Base-by-base conservation (phyloP, 495 filamentous ascomycete genomes). In the Sordaria brevicollis region DNA sequence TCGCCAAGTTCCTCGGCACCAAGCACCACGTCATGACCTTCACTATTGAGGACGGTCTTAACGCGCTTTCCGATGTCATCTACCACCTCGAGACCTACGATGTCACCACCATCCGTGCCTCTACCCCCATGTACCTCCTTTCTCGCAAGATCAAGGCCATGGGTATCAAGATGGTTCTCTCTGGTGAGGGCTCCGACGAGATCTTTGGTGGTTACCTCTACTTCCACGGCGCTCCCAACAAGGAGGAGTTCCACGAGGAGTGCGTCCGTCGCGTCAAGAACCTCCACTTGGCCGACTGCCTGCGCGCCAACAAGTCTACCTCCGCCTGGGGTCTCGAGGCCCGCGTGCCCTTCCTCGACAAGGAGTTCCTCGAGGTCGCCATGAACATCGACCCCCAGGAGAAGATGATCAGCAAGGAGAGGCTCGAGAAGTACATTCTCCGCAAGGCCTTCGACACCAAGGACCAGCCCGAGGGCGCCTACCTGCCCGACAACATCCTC, bases 161-260 rank as follows among this genome's bases (percentile, higher is more conserved):
- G 87, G 96, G 95, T 71, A 92, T 99, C 69, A 99, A 99, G 88
- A 99, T 99, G 95, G 95, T 99, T 69, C 86, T 99, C 49, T 93
- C 90, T 77, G 95, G 95, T 68, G 95, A 99, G 83, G 95, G 95
- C 70, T 93, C 89, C 76, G 95, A 99, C 79, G 95, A 99, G 81
- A 96, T 97, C 76, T 98, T 97, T 75, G 95, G 96, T 70, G 95
- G 95, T 43, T 99, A 99, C 82, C 90, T 99, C 25, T 99, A 99
- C 86, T 99, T 99, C 88, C 92, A 96, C 82, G 90, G 88, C 71
- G 95, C 95, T 8, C 95, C 95, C 67, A 87, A 91, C 85, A 92
- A 91, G 84, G 89, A 89, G 78, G 92, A 89, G 62, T 96, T 99
- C 84, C 95, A 99, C 84, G 87, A 88, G 79, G 95, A 99, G 85